phyloP scores from a whole-genome alignment of 2,329 filamentous ascomycete species.

The Verticillium zaregamsianum region DNA sequence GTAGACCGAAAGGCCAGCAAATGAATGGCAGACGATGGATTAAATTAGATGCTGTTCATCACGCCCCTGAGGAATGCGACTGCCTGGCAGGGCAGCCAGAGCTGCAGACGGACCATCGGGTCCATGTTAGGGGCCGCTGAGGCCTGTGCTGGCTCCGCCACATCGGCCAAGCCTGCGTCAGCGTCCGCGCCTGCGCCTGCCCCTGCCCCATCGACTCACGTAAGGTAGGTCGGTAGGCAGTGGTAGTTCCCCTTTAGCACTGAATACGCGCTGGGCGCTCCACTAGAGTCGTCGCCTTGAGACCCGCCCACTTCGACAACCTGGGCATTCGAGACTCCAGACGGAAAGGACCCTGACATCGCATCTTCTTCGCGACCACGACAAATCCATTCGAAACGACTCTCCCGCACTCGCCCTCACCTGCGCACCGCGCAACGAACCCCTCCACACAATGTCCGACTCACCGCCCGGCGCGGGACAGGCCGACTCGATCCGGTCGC shows the following conservation, averaged over 20 bases:
- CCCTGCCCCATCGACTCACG: not conserved
- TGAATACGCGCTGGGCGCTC: not conserved
- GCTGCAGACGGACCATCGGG: not conserved
- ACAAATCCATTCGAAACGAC: not conserved
- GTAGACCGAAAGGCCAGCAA: too few relatives aligned
- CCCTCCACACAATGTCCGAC: slow-evolving; percentile 41
- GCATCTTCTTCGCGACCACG: not conserved
- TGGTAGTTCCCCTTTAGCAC: not conserved
- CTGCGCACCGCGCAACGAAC: not conserved
- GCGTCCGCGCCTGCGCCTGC: not conserved
- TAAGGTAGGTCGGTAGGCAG: not conserved
- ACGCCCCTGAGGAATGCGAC: not conserved
- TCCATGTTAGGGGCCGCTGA: not conserved
- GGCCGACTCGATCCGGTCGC: slow-evolving; percentile 50
- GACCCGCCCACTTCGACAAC: not conserved
- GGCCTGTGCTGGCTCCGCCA: not conserved
- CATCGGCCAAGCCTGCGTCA: not conserved
- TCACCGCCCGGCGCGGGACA: slow-evolving; percentile 38
- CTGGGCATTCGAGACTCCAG: not conserved
- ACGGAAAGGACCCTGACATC: not conserved
- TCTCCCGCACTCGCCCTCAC: not conserved
- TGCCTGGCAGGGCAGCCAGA: not conserved
- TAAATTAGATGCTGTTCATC: not conserved
- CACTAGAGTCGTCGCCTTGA: not conserved
- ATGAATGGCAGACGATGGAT: too few relatives aligned